These are phyloP conservation scores for Penicillium sp. DNA, from an alignment of 2,329 filamentous ascomycete genomes.

Conservation along the genomic window DNA sequence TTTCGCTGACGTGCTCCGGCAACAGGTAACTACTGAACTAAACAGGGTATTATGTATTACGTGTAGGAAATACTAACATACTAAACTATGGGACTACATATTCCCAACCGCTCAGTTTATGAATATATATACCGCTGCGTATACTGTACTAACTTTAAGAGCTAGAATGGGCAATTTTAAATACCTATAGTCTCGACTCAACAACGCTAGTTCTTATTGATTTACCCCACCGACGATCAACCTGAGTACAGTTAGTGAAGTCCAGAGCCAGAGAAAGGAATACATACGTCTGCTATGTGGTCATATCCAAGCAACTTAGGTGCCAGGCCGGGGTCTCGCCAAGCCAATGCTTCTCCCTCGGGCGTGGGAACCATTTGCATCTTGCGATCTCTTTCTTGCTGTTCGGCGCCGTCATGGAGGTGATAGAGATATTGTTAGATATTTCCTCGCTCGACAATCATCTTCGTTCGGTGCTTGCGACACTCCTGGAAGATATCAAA, in stretches of 20 bases:
- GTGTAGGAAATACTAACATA: no score
- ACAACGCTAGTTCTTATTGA: background rate
- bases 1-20: no score
- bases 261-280: background rate
- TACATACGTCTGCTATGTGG: constrained; percentile 37
- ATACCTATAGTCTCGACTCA: constrained; percentile 15
- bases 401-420: constrained; percentile 57
- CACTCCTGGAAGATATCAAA: constrained; percentile 55
- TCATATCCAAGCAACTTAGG: constrained; percentile 44
- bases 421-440: constrained; percentile 62
- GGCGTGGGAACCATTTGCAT: constrained; percentile 41
- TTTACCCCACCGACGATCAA: constrained; percentile 12
- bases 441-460: constrained; percentile 60
- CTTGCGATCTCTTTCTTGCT: constrained; percentile 52
- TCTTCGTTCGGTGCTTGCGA: constrained; percentile 57
- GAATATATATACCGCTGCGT: no score
- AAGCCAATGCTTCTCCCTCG: constrained; percentile 44
- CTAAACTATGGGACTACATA: no score
- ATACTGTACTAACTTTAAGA: no score
- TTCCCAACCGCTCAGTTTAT: no score
- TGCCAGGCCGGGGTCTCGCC: constrained; percentile 43
- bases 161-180: no score
- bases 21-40: no score
- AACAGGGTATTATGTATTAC: no score
- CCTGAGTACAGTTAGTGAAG: constrained; percentile 1